These are phyloP conservation scores for Paracorniculantispora psalliotae DNA, from an alignment of 2,329 filamentous ascomycete species.

Conservation along the genomic window DNA sequence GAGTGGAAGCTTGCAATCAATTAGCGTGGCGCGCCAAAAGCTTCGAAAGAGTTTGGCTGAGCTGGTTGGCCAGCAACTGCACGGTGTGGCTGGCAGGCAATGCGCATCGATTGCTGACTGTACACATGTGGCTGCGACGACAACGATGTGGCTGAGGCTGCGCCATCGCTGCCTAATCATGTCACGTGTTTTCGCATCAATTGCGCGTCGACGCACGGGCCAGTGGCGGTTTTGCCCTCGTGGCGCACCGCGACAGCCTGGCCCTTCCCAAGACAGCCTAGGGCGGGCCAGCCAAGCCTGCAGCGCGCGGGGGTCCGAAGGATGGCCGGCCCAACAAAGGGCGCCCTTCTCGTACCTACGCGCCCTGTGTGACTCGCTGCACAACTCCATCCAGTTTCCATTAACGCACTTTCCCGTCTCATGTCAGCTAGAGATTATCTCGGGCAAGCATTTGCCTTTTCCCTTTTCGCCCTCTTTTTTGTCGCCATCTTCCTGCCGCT, in stretches of 20 bases:
- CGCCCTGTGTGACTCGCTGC: neutral
- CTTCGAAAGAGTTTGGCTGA: neutral
- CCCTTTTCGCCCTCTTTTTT: neutral
- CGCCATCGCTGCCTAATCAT: neutral
- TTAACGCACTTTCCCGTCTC: neutral
- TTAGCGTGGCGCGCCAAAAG: slow-evolving; percentile 6
- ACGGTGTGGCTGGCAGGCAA: neutral
- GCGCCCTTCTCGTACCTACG: neutral
- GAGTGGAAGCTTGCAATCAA: neutral
- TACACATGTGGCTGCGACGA: neutral
- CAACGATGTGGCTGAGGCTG: neutral
- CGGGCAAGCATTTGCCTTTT: neutral
- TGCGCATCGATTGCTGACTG: neutral
- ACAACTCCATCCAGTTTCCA: neutral
- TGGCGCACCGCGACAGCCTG: slow-evolving; percentile 6
- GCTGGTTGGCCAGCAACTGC: neutral
- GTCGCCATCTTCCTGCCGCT: neutral
- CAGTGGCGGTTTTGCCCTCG: neutral
- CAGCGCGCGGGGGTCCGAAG: neutral
- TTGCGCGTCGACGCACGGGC: slow-evolving; percentile 1
- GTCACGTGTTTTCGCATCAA: slow-evolving; percentile 9
- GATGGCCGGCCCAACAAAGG: slow-evolving; percentile 3
- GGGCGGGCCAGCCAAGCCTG: neutral
- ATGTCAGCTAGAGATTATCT: neutral
- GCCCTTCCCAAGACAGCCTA: neutral